A percentile compares a stretch with the other conserved stretches of the same genome.
phyloP scores from a whole-genome alignment of 257 asterid species.

The Lycium ferocissimum region DNA sequence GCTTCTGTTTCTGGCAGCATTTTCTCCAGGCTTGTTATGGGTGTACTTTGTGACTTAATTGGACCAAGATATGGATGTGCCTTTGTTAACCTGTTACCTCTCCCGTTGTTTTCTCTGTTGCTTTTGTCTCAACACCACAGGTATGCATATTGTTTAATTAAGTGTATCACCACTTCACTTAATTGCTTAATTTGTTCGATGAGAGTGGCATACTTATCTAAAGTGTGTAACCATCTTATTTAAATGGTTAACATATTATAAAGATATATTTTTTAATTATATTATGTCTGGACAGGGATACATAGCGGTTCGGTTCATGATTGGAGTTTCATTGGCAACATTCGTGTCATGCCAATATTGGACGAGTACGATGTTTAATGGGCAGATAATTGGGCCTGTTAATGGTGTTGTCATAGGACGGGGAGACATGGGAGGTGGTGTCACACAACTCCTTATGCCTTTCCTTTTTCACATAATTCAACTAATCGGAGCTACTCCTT shows the following conservation, averaged over 20 bases:
- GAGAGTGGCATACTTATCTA: not conserved
- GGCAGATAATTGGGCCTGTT: conserved; percentile 31
- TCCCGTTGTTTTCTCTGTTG: conserved; percentile 31
- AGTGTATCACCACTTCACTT: not conserved
- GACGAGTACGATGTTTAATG: conserved; percentile 32
- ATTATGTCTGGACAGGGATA: conserved; percentile 3
- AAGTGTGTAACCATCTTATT: too few species aligned
- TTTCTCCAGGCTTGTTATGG: conserved; percentile 32
- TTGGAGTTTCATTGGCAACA: conserved; percentile 32
- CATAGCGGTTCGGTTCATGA: conserved; percentile 32
- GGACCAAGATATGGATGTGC: conserved; percentile 35
- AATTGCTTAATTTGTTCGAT: not conserved
- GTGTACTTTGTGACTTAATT: conserved; percentile 23
- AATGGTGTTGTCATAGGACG: conserved; percentile 36
- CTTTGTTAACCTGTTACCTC: conserved; percentile 25
- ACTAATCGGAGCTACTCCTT: conserved; percentile 33
- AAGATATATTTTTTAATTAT: not conserved
- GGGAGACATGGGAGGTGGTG: conserved; percentile 41
- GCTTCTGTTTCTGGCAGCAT: conserved; percentile 36
- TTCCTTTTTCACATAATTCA: conserved; percentile 32
- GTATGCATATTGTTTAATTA: not conserved
- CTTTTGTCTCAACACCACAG: conserved; percentile 29
- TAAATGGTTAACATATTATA: not conserved
- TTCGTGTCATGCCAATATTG: conserved; percentile 31
- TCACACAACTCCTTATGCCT: conserved; percentile 36